Evolutionary conservation across 2,329 filamentous ascomycete species (phyloP).

Genomic region (Akanthomyces lecanii): DNA sequence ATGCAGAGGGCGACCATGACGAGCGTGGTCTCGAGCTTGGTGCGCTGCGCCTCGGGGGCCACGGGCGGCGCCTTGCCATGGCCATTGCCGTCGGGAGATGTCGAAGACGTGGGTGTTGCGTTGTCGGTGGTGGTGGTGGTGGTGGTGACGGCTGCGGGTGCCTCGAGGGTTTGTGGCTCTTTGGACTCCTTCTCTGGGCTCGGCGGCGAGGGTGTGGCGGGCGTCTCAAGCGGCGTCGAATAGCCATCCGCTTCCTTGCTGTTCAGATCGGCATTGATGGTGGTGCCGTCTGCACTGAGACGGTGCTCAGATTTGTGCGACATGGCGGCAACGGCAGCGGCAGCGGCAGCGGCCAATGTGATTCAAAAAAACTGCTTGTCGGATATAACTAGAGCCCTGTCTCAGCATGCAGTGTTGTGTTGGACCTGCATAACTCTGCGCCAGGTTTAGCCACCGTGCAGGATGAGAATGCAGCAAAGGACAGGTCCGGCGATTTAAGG

Average conservation of each 20-base stretch:
- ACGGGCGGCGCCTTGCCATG: background rate
- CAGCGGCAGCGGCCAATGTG: background rate
- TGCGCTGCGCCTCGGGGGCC: conserved; percentile 34
- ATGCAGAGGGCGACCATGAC: conserved; percentile 40
- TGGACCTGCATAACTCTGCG: background rate
- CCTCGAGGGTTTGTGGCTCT: background rate
- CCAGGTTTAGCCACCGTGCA: background rate
- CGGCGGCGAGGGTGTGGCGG: background rate
- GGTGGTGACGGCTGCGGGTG: background rate
- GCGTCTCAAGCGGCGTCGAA: background rate
- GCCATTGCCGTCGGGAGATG: background rate
- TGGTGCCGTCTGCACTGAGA: conserved; percentile 3
- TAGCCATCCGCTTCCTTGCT: background rate
- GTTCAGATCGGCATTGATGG: background rate
- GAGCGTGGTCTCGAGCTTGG: conserved; percentile 35
- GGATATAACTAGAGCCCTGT: background rate
- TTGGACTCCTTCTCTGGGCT: background rate
- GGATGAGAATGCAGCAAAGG: background rate
- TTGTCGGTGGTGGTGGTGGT: background rate
- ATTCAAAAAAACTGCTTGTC: background rate
- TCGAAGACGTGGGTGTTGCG: background rate
- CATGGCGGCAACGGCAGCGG: background rate
- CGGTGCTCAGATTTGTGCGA: background rate
- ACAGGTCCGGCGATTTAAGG: background rate
- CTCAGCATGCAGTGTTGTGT: background rate